Evolutionary conservation across 2,329 filamentous ascomycete species (phyloP).

Genomic region (Amesomyces nigricolor): DNA sequence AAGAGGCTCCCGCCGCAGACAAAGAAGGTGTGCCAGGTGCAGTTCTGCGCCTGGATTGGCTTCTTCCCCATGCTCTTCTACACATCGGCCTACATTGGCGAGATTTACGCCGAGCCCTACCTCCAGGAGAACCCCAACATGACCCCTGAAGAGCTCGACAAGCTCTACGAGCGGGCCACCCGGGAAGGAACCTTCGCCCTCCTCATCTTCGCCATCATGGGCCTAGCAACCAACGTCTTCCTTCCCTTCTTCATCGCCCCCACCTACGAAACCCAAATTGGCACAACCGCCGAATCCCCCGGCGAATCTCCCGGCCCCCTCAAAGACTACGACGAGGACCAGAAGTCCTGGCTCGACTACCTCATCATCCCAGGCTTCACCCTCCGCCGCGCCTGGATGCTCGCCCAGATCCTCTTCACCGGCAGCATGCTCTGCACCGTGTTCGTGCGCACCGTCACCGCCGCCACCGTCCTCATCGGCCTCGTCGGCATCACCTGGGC

Average conservation of each 20-base stretch:
- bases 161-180: conserved; percentile 77
- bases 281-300: conserved; percentile 27
- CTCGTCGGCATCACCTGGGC: conserved; percentile 89
- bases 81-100: conserved; percentile 86
- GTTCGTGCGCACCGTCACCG: conserved; percentile 63
- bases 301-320: conserved; percentile 30
- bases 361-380: conserved; percentile 79
- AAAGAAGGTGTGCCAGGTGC: conserved; percentile 71
- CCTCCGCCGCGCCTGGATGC: conserved; percentile 79
- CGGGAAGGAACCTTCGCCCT: conserved; percentile 84
- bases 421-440: conserved; percentile 77
- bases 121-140: conserved; percentile 74
- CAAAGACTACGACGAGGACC: conserved; percentile 32
- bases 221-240: conserved; percentile 73
- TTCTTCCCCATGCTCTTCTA: conserved; percentile 97
- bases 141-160: conserved; percentile 67
- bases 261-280: conserved; percentile 56
- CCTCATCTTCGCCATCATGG: conserved; percentile 80
- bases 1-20: conserved; percentile 76
- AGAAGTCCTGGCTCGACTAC: conserved; percentile 47
- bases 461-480: conserved; percentile 71
- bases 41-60: conserved; percentile 86
- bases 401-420: conserved; percentile 79
- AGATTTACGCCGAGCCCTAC: conserved; percentile 83
- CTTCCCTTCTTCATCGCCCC: conserved; percentile 82